These are phyloP conservation scores for Citrullus mucosospermus DNA, from an alignment of 306 rosid species.

Conservation along the genomic window DNA sequence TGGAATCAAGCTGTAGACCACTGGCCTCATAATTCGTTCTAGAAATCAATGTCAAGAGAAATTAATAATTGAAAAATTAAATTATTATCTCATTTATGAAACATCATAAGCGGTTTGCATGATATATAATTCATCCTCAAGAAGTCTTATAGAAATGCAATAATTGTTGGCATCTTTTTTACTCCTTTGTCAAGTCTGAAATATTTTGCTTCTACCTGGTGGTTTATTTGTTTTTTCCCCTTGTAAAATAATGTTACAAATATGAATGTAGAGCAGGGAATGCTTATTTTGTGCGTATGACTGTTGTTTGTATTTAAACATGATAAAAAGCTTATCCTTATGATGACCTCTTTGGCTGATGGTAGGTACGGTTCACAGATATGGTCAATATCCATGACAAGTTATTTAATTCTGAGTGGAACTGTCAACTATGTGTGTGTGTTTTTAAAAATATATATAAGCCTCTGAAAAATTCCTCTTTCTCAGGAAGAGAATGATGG, in stretches of 20 bases:
- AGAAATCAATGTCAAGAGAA: background rate
- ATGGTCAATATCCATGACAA: background rate
- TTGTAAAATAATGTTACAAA: background rate
- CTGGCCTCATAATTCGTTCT: background rate
- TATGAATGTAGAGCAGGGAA: background rate
- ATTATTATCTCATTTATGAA: background rate
- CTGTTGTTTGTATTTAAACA: background rate
- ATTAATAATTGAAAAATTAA: background rate
- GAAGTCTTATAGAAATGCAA: background rate
- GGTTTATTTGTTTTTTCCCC: background rate
- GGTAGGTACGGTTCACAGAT: background rate
- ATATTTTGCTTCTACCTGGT: background rate
- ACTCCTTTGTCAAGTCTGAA: background rate
- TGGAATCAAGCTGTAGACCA: background rate
- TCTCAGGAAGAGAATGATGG: constrained; percentile 34
- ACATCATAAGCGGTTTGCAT: background rate
- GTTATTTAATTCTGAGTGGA: background rate
- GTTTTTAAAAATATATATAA: background rate
- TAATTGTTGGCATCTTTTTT: background rate
- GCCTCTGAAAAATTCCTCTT: constrained; percentile 4
- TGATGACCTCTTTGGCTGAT: background rate
- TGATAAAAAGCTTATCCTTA: background rate
- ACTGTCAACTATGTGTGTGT: background rate
- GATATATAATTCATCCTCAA: background rate
- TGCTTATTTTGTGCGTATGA: background rate